These are phyloP conservation scores for Vitellaria paradoxa DNA, from an alignment of 179 eudicot species.

Conservation along the genomic window DNA sequence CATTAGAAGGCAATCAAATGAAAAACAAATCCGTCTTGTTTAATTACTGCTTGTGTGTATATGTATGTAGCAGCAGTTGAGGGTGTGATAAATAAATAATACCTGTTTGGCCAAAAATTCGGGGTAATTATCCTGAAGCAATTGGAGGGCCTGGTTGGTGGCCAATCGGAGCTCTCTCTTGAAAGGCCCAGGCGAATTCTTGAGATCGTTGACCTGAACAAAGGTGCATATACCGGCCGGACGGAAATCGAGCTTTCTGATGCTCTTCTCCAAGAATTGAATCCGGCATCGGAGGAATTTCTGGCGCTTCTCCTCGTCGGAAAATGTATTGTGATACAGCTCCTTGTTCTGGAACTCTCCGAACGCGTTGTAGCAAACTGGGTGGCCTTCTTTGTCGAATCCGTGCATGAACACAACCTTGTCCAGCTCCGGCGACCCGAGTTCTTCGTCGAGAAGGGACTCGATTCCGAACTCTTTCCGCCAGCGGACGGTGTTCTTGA, in stretches of 20 bases:
- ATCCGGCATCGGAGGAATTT: constrained; percentile 61
- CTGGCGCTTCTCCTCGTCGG: constrained; percentile 55
- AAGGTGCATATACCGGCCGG: constrained; percentile 55
- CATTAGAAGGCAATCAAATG: background rate
- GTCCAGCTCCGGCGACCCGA: constrained; percentile 26
- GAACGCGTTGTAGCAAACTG: constrained; percentile 67
- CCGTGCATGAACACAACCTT: constrained; percentile 60
- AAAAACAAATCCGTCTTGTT: background rate
- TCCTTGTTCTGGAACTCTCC: constrained; percentile 65
- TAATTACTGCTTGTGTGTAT: too few relatives aligned
- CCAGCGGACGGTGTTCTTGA: constrained; percentile 61
- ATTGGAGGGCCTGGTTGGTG: constrained; percentile 49
- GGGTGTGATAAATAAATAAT: background rate
- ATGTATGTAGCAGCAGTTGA: too few relatives aligned
- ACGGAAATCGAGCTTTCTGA: constrained; percentile 59
- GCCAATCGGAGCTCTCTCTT: constrained; percentile 55
- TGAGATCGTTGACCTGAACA: constrained; percentile 67
- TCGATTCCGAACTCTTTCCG: constrained; percentile 58
- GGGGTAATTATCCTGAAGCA: constrained; percentile 74
- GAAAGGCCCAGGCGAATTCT: constrained; percentile 54
- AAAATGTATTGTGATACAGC: constrained; percentile 45
- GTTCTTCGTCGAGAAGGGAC: constrained; percentile 35
- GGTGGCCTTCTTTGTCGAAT: constrained; percentile 53
- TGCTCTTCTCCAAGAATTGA: constrained; percentile 63
- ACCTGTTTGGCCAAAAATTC: constrained; percentile 79